Evolutionary conservation across 495 filamentous ascomycete species (phyloP).

Genomic region (Podospora tetraspora): DNA sequence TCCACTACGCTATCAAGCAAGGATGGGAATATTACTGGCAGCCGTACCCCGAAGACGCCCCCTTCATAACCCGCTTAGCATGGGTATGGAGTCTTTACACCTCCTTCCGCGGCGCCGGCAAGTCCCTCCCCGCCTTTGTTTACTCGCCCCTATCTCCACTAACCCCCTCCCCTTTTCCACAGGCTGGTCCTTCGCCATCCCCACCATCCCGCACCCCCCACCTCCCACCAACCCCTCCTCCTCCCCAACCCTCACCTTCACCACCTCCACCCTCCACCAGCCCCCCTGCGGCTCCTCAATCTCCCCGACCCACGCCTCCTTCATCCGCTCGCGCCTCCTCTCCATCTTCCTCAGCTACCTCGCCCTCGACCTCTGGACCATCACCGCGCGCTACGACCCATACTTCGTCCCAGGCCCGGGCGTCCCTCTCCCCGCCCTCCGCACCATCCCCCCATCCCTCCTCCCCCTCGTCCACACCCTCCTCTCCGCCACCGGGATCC

Average conservation of each 20-base stretch:
- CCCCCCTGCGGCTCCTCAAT: constrained; percentile 32
- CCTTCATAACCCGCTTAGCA: constrained; percentile 57
- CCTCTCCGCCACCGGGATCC: constrained; percentile 18
- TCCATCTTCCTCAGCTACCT: constrained; percentile 54
- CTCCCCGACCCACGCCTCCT: constrained; percentile 34
- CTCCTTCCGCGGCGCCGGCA: constrained; percentile 61
- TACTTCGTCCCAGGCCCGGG: constrained; percentile 63
- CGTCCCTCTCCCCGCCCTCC: constrained; percentile 38
- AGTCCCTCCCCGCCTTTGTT: neutral
- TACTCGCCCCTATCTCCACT: neutral
- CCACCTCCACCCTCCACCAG: constrained; percentile 13
- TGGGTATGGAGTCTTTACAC: constrained; percentile 67
- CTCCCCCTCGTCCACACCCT: constrained; percentile 51
- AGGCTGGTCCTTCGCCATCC: constrained; percentile 63
- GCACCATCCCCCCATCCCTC: constrained; percentile 36
- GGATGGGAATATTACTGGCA: constrained; percentile 62
- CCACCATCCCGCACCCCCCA: constrained; percentile 16
- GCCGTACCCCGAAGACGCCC: constrained; percentile 53
- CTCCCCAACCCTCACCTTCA: constrained; percentile 10
- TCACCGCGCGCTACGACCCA: constrained; percentile 62
- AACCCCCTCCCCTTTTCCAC: neutral
- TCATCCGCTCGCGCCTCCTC: constrained; percentile 45
- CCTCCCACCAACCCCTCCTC: neutral
- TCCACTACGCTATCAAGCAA: constrained; percentile 8
- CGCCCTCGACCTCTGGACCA: constrained; percentile 59